phyloP scores from a whole-genome alignment of 2,329 filamentous ascomycete species.

The Colletotrichum theobromicola region DNA sequence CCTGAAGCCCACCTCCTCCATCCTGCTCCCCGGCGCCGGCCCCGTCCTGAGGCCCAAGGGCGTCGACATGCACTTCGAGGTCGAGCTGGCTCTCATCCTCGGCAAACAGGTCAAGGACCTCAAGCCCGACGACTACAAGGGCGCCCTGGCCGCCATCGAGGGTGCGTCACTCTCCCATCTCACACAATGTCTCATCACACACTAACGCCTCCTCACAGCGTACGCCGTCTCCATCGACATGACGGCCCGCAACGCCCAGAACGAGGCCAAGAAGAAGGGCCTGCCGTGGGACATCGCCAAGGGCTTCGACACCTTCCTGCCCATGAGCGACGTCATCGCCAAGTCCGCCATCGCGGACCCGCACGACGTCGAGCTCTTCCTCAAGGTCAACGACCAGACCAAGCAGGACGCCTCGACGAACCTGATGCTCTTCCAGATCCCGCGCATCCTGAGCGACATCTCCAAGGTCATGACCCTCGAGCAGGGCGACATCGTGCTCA shows the following conservation, averaged over 20 bases:
- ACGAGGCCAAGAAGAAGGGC: slow-evolving; percentile 96
- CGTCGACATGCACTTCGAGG: slow-evolving; percentile 89
- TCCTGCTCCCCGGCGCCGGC: slow-evolving; percentile 79
- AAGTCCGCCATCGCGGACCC: slow-evolving; percentile 85
- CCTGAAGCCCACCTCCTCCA: slow-evolving; percentile 89
- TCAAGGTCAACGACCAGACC: slow-evolving; percentile 80
- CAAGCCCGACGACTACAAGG: slow-evolving; percentile 72
- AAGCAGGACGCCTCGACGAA: slow-evolving; percentile 89
- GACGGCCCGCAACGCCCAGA: slow-evolving; percentile 94
- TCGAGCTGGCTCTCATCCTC: slow-evolving; percentile 90
- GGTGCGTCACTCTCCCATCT: slow-evolving; percentile 52
- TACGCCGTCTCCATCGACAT: slow-evolving; percentile 96
- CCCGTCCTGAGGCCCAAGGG: slow-evolving; percentile 83
- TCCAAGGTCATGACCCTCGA: slow-evolving; percentile 94
- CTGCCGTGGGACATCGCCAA: slow-evolving; percentile 97
- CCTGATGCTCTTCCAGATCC: slow-evolving; percentile 92
- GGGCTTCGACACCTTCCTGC: slow-evolving; percentile 97
- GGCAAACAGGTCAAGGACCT: slow-evolving; percentile 82
- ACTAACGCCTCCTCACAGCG: slow-evolving; percentile 50
- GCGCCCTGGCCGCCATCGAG: slow-evolving; percentile 82
- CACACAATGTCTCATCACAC: background rate
- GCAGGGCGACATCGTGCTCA: slow-evolving; percentile 90
- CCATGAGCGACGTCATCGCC: slow-evolving; percentile 80
- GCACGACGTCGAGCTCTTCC: slow-evolving; percentile 84
- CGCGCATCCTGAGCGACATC: slow-evolving; percentile 86